Evolutionary conservation across 495 filamentous ascomycete genomes (phyloP).

Genomic region (Neurospora tetraspora): DNA sequence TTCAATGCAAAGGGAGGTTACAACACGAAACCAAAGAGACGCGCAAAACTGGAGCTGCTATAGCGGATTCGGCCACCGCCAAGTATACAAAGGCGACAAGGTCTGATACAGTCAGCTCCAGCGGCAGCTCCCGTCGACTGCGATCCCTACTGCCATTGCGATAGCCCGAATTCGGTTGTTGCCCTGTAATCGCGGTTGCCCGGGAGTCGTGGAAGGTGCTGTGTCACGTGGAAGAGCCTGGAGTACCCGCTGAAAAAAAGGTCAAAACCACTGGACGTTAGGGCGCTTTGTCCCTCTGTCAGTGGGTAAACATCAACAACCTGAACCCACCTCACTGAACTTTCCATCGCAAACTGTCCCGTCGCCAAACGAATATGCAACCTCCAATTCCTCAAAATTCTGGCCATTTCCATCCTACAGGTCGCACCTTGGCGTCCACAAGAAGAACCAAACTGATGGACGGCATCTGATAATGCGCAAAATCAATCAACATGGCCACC

Average conservation of each 20-base stretch:
- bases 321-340: neutral
- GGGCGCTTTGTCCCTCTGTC: neutral
- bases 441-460: neutral
- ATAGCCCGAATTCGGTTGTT: neutral
- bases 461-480: neutral
- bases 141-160: neutral
- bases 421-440: neutral
- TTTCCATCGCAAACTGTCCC: neutral
- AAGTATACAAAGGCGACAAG: neutral
- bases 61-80: neutral
- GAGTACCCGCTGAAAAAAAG: neutral
- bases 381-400: neutral
- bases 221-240: neutral
- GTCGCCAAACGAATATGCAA: neutral
- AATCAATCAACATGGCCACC: conserved; percentile 14
- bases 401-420: too few relatives aligned
- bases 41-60: neutral
- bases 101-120: neutral
- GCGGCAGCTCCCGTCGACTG: neutral
- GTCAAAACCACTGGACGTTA: neutral
- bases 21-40: neutral
- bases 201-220: neutral
- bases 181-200: neutral
- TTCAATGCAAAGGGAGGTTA: neutral
- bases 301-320: neutral